Evolutionary conservation across 1,284 basidiomycete genomes (phyloP).

Genomic region (Schizophyllum commune): DNA sequence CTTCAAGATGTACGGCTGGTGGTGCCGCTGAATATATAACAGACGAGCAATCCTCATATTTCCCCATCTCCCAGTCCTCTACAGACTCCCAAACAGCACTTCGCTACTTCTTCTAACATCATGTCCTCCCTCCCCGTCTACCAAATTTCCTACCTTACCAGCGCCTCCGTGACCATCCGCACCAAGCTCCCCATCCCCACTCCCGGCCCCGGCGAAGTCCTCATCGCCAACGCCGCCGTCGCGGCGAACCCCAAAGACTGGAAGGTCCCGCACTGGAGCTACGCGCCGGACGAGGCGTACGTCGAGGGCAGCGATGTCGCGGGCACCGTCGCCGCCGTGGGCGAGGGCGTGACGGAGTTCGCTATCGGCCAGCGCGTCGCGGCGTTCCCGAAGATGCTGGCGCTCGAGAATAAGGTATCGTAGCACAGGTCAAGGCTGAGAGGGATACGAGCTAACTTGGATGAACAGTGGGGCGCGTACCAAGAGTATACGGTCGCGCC

Average conservation of each 20-base stretch:
- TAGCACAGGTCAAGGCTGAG: too few relatives aligned
- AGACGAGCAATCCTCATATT: too few relatives aligned
- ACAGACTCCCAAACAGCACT: too few relatives aligned
- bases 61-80: too few relatives aligned
- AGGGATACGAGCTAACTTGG: too few relatives aligned
- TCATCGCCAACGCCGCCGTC: not conserved
- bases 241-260: not conserved
- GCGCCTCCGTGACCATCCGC: too few relatives aligned
- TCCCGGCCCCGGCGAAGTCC: not conserved
- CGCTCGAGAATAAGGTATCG: not conserved
- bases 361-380: constrained; percentile 32
- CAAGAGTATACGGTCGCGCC: not conserved
- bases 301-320: constrained; percentile 31
- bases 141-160: too few relatives aligned
- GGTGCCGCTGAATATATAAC: too few relatives aligned
- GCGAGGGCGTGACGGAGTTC: constrained; percentile 24
- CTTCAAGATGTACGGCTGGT: too few relatives aligned
- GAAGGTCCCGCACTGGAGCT: not conserved
- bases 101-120: too few relatives aligned
- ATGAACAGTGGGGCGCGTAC: not conserved
- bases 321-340: constrained; percentile 29
- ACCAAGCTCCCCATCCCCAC: not conserved
- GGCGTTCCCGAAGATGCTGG: constrained; percentile 2
- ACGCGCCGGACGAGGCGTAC: constrained; percentile 4
- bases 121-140: too few relatives aligned